These are phyloP conservation scores for Myriosclerotinia curreyana DNA, from an alignment of 2,329 filamentous ascomycete genomes.

Conservation along the genomic window DNA sequence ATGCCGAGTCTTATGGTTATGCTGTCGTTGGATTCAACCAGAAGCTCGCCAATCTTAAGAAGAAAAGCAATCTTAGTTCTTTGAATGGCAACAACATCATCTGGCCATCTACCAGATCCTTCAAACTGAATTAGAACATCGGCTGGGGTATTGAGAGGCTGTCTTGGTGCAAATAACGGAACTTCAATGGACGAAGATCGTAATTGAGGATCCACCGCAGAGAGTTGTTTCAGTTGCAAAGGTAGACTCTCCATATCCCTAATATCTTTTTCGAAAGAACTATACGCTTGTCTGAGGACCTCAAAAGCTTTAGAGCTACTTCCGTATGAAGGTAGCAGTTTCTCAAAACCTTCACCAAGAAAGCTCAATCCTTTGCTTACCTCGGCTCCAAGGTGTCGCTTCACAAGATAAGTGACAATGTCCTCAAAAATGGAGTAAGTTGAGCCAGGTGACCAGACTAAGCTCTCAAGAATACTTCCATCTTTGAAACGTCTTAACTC, in stretches of 20 bases:
- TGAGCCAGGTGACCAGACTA: constrained; percentile 73
- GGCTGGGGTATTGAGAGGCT: constrained; percentile 53
- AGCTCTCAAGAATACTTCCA: constrained; percentile 86
- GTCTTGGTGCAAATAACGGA: constrained; percentile 46
- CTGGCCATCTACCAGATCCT: constrained; percentile 88
- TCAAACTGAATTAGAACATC: constrained; percentile 89
- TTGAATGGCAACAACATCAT: constrained; percentile 86
- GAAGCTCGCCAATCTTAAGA: constrained; percentile 60
- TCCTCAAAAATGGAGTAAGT: constrained; percentile 69
- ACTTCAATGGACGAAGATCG: constrained; percentile 66
- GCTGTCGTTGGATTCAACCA: constrained; percentile 59
- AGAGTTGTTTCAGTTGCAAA: constrained; percentile 78
- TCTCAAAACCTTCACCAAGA: constrained; percentile 46
- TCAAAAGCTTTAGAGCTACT: constrained; percentile 57
- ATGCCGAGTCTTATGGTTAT: constrained; percentile 71
- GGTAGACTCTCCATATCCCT: constrained; percentile 78
- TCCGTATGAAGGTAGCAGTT: constrained; percentile 42
- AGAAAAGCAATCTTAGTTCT: constrained; percentile 89
- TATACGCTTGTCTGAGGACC: constrained; percentile 65
- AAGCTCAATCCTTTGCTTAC: constrained; percentile 44
- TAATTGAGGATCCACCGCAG: constrained; percentile 67
- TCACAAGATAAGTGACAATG: constrained; percentile 70
- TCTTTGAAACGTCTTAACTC: constrained; percentile 94
- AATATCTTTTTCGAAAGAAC: constrained; percentile 71
- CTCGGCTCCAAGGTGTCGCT: constrained; percentile 62